Evolutionary conservation across 2,329 filamentous ascomycete species (phyloP).

Genomic region (Neofusicoccum umdonicola): DNA sequence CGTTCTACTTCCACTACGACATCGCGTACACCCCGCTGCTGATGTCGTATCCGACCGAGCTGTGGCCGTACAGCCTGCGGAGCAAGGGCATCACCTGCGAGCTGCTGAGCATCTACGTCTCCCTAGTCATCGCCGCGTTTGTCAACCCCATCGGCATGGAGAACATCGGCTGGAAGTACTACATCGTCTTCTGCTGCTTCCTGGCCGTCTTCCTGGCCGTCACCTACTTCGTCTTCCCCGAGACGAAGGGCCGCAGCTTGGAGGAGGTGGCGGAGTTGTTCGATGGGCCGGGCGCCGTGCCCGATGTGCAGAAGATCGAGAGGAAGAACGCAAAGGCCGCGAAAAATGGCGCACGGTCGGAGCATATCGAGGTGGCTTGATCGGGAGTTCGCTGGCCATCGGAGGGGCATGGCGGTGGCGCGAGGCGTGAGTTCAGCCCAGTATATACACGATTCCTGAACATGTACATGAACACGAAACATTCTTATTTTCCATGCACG

Average conservation of each 20-base stretch:
- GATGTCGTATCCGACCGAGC: conserved; percentile 47
- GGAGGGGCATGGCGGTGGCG: background rate
- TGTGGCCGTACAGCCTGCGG: conserved; percentile 47
- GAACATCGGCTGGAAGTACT: conserved; percentile 21
- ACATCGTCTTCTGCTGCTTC: conserved; percentile 31
- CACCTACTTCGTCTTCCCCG: conserved; percentile 23
- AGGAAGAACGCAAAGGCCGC: background rate
- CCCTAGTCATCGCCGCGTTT: conserved; percentile 17
- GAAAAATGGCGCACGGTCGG: background rate
- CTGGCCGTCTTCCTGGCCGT: conserved; percentile 30
- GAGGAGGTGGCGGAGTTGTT: conserved; percentile 26
- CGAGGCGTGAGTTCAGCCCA: background rate
- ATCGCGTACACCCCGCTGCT: conserved; percentile 32
- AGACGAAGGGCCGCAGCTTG: conserved; percentile 25
- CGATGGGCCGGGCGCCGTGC: conserved; percentile 20
- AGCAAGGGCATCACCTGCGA: conserved; percentile 37
- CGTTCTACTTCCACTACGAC: conserved; percentile 19
- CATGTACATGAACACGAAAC: too few species aligned
- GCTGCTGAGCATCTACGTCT: conserved; percentile 12
- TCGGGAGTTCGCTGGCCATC: too few species aligned
- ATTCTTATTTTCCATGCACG: background rate
- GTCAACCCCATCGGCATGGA: conserved; percentile 20
- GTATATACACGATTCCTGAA: background rate
- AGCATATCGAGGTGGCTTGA: conserved; percentile 8
- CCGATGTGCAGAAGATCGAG: conserved; percentile 18